Conservation (phyloP, 345 rosid species). For the Arabidopsis suecica region DNA sequence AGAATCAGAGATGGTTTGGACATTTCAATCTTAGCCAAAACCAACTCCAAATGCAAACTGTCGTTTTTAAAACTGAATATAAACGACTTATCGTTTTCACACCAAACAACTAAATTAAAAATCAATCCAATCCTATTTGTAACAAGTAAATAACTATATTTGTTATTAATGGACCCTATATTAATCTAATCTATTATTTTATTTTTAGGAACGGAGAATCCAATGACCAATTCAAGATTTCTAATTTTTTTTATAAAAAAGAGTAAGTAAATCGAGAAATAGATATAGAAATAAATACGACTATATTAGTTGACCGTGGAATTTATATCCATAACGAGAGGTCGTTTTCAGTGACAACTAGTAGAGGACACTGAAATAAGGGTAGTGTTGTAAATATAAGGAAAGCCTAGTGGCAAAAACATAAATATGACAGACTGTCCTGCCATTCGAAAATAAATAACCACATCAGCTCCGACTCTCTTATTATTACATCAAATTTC, state of each 20-base stretch:
- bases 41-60: constrained; percentile 9
- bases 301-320: constrained; percentile 27
- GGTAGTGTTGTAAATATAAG: not conserved
- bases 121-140: not conserved
- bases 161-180: not conserved
- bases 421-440: constrained; percentile 42
- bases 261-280: not conserved
- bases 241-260: not conserved
- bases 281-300: constrained; percentile 3
- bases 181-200: not conserved
- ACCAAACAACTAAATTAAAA: not conserved
- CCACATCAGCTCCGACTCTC: no score
- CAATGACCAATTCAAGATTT: not conserved
- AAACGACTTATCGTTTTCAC: not conserved
- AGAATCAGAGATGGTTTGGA: not conserved
- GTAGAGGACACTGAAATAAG: not conserved
- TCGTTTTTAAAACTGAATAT: not conserved
- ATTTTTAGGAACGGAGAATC: not conserved
- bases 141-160: not conserved
- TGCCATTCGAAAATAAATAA: constrained; percentile 1
- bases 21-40: not conserved
- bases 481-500: not conserved
- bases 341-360: constrained; percentile 28
- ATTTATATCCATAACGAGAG: constrained; percentile 13
- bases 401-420: not conserved